Conservation (phyloP, 345 rosid genomes). For the Camelina hispida region DNA sequence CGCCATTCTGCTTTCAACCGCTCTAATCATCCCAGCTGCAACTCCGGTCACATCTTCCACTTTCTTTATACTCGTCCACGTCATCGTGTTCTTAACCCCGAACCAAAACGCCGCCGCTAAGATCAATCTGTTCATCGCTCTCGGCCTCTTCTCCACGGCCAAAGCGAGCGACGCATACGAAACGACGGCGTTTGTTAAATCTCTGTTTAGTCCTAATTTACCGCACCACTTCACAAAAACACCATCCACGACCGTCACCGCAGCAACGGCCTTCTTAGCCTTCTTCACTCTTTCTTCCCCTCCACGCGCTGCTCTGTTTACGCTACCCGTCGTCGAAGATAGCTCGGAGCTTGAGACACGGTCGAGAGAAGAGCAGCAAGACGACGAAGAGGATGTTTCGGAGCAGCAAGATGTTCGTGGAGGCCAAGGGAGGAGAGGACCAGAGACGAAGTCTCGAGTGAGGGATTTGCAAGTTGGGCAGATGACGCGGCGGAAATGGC, state of each 20-base stretch:
- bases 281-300: background rate
- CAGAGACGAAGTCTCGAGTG: constrained; percentile 40
- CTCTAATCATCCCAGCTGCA: constrained; percentile 27
- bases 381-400: constrained; percentile 7
- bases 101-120: constrained; percentile 49
- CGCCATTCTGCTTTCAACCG: constrained; percentile 34
- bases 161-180: constrained; percentile 41
- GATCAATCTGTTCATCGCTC: constrained; percentile 10
- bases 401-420: constrained; percentile 9
- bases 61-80: constrained; percentile 31
- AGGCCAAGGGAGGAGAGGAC: constrained; percentile 33
- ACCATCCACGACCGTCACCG: constrained; percentile 10
- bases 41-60: constrained; percentile 41
- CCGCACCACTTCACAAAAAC: constrained; percentile 43
- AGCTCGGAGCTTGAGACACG: constrained; percentile 35
- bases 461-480: constrained; percentile 43
- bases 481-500: constrained; percentile 44
- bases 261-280: constrained; percentile 26
- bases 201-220: constrained; percentile 28
- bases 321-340: constrained; percentile 26
- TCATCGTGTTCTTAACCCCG: constrained; percentile 32
- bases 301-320: constrained; percentile 8
- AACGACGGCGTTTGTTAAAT: constrained; percentile 30
- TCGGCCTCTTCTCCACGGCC: constrained; percentile 17
- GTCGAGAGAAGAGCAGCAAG: constrained; percentile 38